Base-by-base conservation (phyloP, 75 land plant species). In the Chamaecyparis obtusa region DNA sequence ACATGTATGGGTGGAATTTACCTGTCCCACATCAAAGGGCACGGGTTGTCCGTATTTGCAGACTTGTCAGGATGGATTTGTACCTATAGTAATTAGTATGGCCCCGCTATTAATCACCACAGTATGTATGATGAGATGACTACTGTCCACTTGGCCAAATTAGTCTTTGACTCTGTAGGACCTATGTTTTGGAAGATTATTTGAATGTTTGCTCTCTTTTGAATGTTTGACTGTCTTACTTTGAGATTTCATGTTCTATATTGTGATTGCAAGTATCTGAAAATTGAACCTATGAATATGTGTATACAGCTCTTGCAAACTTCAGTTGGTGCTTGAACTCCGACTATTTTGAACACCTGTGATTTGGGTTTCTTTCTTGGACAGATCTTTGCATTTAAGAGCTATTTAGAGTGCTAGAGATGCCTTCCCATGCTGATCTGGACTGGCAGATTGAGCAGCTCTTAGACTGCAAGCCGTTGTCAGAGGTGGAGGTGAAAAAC, bases 381-480 rank as follows among this genome's bases (percentile, higher is more conserved):
- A 27, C 69, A 78, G 37, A 35, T 78, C 39, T 35, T 33, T 78
- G 81, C 21, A 15, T 78, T 78, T 17, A 36, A 39, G 81, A 39
- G 41, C 36, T 39, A 78, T 36, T 36, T 2, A 35, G 16, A 78
- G 39, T 39, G 27, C 48, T 54, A 83, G 56, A 77, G 80, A 93
- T 93, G 95, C 91, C 95, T 67, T 88, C 95, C 84, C 91, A 94
- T 69, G 92, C 86, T 85, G 97, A 95, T 93, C 88, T 95, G 87
- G 97, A 95, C 86, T 85, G 96, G 78, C 97, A 95, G 94, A 93
- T 95, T 77, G 96, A 93, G 88, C 97, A 94, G 86, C 93, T 95
- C 87, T 88, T 93, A 93, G 97, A 94, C 74, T 95, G 97, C 89
- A 95, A 95, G 90, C 91, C 93, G 30, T 83, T 94, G 86, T 54